Evolutionary conservation across 768 basidiomycete species (phyloP), one percentile per base, ranked within the genome.

Genomic region (Lentinula boryana): DNA sequence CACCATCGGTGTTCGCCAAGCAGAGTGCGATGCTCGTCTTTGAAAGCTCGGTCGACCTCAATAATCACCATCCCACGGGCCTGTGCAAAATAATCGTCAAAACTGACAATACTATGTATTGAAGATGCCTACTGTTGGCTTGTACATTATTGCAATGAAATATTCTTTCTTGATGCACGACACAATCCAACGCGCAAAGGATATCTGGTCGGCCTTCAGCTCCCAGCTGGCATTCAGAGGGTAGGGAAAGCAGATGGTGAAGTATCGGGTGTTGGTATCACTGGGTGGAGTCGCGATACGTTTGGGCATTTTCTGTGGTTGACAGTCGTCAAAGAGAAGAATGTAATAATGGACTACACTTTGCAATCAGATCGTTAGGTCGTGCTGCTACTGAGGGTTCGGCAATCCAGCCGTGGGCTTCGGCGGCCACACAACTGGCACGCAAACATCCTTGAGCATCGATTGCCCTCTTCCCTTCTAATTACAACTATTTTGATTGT

Each of bases 1-100:
- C 18, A 58, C 57, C 57, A 58, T 46, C 41, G 9, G 18, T 58
- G 57, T 32, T 44, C 31, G 7, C 57, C 57, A 8, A 58, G 35
- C 27, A 58, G 18, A 5, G 13, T 48, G 4, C 46, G 27, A 48
- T 58, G 57, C 7, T 46, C 44, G 5, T 58, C 57, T 33, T 13
- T 35, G 13, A 46, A 58, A 13, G 43, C 36, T 31, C 57, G 44
- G 16, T 58, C 48, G 9, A 58, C 31, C 21, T 58, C 57, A 15
- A 58, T 58, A 9, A 58, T 23, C 1, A 58, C 57, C 57, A 58
- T 58, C 9, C 57, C 57, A 12, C 57, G 43, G 5, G 57, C 57
- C 57, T 58, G 38, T 21, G 10, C 10, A 15, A 21, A 33, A 7
- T 15, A 16, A 16, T 15, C 13, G 40, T 44, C 13, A 31, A 2